Conservation (phyloP, 805 yeast species). For the Zygotorulaspora sp. region DNA sequence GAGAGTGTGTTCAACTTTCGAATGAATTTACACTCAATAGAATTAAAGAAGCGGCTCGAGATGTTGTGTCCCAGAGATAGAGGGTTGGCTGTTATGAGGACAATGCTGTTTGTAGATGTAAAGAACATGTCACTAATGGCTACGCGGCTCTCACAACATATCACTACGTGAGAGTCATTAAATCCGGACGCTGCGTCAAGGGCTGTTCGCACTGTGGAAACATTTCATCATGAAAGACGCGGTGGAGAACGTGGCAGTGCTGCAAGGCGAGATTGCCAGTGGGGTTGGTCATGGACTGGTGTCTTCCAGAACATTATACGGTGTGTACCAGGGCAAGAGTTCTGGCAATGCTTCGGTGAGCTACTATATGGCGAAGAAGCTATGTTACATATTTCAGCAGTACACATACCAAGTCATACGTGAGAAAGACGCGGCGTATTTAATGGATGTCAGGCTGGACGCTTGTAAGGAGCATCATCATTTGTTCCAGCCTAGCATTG, state of each 20-base stretch:
- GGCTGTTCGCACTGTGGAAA: too few species aligned
- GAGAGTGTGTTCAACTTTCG: too few species aligned
- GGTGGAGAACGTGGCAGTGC: neutral
- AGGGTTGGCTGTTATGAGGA: too few species aligned
- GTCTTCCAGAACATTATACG: neutral
- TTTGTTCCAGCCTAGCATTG: too few species aligned
- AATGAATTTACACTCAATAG: too few species aligned
- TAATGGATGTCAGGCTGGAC: neutral
- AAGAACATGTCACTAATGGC: too few species aligned
- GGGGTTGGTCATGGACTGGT: neutral
- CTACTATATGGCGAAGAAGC: neutral
- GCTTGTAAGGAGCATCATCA: neutral
- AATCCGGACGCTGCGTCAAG: neutral
- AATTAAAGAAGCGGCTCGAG: too few species aligned
- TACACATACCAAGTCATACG: too few species aligned
- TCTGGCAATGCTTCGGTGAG: neutral
- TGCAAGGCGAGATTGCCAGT: neutral
- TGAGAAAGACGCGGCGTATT: neutral
- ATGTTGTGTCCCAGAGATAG: too few species aligned
- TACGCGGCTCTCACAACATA: neutral
- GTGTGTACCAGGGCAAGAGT: neutral
- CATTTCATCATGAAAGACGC: neutral
- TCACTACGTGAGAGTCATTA: slow-evolving; percentile 1
- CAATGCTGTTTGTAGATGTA: too few species aligned
- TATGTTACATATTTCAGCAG: slow-evolving; percentile 3